Evolutionary conservation across 2,329 filamentous ascomycete genomes (phyloP), one percentile per base, ranked within the genome.

Genomic region (Boeremia exigua): DNA sequence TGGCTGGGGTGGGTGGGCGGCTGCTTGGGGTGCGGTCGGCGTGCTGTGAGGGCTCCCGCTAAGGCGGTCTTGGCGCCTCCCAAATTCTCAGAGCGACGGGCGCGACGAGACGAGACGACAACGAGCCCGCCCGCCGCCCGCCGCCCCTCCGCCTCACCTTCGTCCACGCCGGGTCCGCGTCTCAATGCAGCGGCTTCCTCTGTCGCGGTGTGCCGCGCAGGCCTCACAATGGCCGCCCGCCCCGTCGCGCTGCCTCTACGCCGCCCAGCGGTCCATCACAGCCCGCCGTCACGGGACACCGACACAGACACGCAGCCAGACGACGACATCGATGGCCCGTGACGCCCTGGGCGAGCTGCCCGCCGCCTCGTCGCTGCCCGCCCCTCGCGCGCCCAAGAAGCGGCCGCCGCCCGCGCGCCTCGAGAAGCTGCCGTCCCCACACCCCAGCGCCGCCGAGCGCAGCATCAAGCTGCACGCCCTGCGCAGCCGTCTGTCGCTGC

Each of bases 381-480:
- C 38, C 3, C 37, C 44, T 17, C 43, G 33, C 43, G 28, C 54
- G 2, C 47, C 53, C 23, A n/a, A 23, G 15, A 34, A 48, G 40
- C 53, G 44, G 37, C 48, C 39, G 23, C 29, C n/a, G 34, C 52
- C 52, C 15, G 47, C 75, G 9, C 56, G 61, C n/a, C 68, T 63
- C 52, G 75, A 78, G 67, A 58, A 71, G 59, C 81, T 88, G 61
- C 89, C 91, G 48, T 94, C 91, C 69, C 91, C 92, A 63, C 84
- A 84, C 50, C 86, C 87, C 63, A 79, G 84, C 67, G 82, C 83
- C 63, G 89, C 92, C 38, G 78, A 82, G 57, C 77, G 81, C 63
- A 98, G 94, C 42, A 88, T 92, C 60, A 98, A 97, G 81, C 89
- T 99, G 67, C 88, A 92, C 61, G 93, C 95, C 62, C 86, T 99